Base-by-base conservation (phyloP, 768 basidiomycete genomes). In the Hygrocybe punicea region DNA sequence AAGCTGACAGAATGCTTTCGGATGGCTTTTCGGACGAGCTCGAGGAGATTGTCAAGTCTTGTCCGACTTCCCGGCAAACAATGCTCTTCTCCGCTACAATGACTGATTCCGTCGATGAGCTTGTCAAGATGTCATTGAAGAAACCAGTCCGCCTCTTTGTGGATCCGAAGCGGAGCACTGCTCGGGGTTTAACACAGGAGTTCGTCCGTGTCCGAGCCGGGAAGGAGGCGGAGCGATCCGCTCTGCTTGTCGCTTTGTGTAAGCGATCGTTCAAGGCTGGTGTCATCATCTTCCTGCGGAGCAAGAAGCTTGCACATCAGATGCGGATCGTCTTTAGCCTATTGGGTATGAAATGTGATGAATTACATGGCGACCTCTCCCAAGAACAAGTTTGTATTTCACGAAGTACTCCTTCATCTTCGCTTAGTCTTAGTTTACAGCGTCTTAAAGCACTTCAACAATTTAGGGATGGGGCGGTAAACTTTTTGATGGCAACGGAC, bases 51-150 rank as follows among this genome's bases (percentile, higher is more conserved):
- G 86, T 98, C 73, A 87, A 86, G 64, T 83, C 90, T 16, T 97
- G 94, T 68, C 94, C 94, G 2, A 72, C 72, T 19, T 88, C 89
- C 23, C 84, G 97, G 36, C 97, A 98, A 69, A 98, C 97, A 3
- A 96, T 99, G 93, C 80, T 99, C 36, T 99, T 99, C 73, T 97
- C 94, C 1, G 97, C 97, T 2, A 99, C 97, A 1, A 98, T 98
- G 90, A 98, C 95, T 4, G 97, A 99, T 71, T 89, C 90, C 1
- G 89, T 98, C 8, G 92, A 97, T 64, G 88, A 94, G 66, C 82
- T 99, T 48, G 90, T 98, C 56, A 86, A 85, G 66, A 88, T 98
- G 81, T 92, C 91, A 11, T 75, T 98, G 49, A 89, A 93, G 69
- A 93, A 89, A 69, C 97, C 97, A 5, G 91, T 95, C 8, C 83